Evolutionary conservation across 495 filamentous ascomycete species (phyloP).

Genomic region (Aspergillus taichungensis): DNA sequence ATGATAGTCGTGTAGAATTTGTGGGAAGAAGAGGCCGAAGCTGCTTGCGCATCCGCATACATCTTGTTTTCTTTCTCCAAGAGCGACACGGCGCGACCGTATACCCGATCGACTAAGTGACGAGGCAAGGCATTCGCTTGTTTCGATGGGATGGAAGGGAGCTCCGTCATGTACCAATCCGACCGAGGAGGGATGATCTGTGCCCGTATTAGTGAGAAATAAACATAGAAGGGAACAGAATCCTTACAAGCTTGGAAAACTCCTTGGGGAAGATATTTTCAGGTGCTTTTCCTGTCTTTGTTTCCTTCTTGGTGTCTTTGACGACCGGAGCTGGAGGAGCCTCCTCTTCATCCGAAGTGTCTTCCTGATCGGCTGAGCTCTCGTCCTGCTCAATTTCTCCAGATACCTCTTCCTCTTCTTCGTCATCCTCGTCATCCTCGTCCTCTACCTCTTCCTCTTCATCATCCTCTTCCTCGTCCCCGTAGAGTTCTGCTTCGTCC

Average conservation of each 20-base stretch:
- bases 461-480: conserved; percentile 19
- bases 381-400: conserved; percentile 17
- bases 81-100: conserved; percentile 63
- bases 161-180: conserved; percentile 71
- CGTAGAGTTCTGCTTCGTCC: conserved; percentile 38
- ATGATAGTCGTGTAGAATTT: conserved; percentile 96
- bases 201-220: conserved; percentile 13
- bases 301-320: conserved; percentile 6
- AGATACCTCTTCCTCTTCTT: conserved; percentile 30
- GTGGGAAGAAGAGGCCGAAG: conserved; percentile 64
- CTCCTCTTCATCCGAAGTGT: conserved; percentile 18
- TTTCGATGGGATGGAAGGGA: conserved; percentile 48
- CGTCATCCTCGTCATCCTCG: conserved; percentile 32
- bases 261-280: conserved; percentile 29
- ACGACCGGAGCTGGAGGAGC: conserved; percentile 4
- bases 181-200: conserved; percentile 68
- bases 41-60: conserved; percentile 45
- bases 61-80: conserved; percentile 64
- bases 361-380: conserved; percentile 7
- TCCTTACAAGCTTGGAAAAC: conserved; percentile 35
- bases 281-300: conserved; percentile 12
- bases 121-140: conserved; percentile 42
- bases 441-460: conserved; percentile 19
- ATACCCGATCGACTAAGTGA: conserved; percentile 59
- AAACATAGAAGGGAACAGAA: not conserved